Evolutionary conservation across 495 filamentous ascomycete genomes (phyloP), one percentile per base, ranked within the genome.

Genomic region (Penicillium lagena): DNA sequence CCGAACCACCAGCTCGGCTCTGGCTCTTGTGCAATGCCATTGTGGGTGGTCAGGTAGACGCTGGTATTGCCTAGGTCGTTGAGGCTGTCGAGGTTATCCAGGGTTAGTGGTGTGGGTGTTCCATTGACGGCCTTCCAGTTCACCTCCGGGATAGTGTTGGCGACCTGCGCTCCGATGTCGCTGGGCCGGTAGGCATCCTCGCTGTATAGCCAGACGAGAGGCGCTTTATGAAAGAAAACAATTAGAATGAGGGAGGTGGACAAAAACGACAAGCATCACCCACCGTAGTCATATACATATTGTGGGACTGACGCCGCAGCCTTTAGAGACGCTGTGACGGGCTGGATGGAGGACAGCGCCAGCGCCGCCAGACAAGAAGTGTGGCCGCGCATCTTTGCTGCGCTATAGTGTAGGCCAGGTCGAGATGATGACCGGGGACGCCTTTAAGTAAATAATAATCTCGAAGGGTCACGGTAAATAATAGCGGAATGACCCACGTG

Each of bases 31-130:
- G 69, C 67, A 41, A 81, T 70, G 39, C 80, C 75, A 42, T 79
- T 78, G 5, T 66, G 60, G 10, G 79, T 80, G 1, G 79, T 83
- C 9, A 86, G 60, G 40, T 77, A 85, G 7, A 83, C 71, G 37
- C 66, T 70, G 2, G 57, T 64, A 28, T 76, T 73, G 7, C 69
- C 71, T 28, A 71, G 40, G 7, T 35, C 39, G 45, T 82, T 81
- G 22, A 81, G 69, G 15, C 63, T 49, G 48, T 80, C 71, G 4
- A 85, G 60, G 37, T 81, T 82, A 43, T 76, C 46, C 3, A 81
- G 64, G 6, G 70, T 77, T n/a, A 82, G 45, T 3, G 78, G 73
- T 1, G 55, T 58, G 4, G 67, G 63, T 9, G 60, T 64, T 13
- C 58, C 56, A 10, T 56, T 37, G 17, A 84, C 57, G 0, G 54